Percentiles rank a stretch among this genome's conserved stretches.
phyloP scores from a whole-genome alignment of 441 rosid species.

The Populus trichocarpa region DNA sequence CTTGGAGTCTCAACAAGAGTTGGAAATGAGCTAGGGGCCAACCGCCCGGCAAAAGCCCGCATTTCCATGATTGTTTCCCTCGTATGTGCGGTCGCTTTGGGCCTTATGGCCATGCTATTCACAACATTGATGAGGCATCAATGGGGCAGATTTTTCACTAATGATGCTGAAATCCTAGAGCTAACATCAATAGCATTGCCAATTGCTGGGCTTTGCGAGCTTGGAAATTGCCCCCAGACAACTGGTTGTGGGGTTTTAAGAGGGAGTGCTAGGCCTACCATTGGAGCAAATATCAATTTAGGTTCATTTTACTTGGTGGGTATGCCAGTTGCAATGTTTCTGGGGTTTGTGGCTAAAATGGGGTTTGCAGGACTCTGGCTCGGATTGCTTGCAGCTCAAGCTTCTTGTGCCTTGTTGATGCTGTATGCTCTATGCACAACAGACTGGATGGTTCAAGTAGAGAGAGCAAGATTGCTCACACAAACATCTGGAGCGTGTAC shows the following conservation, averaged over 20 bases:
- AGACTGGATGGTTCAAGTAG: conserved; percentile 68
- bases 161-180: conserved; percentile 60
- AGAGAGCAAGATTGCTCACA: conserved; percentile 67
- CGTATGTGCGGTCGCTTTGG: conserved; percentile 48
- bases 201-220: conserved; percentile 86
- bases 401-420: conserved; percentile 81
- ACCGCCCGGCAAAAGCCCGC: conserved; percentile 76
- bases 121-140: conserved; percentile 64
- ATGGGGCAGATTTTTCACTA: conserved; percentile 86
- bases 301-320: conserved; percentile 95
- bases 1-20: conserved; percentile 90
- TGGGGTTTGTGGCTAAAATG: conserved; percentile 60
- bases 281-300: conserved; percentile 89
- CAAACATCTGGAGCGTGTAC: conserved; percentile 18
- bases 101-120: conserved; percentile 69
- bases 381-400: conserved; percentile 94
- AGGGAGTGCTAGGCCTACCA: conserved; percentile 88
- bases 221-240: conserved; percentile 96
- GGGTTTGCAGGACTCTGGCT: conserved; percentile 90
- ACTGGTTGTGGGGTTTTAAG: conserved; percentile 89
- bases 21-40: conserved; percentile 92
- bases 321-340: conserved; percentile 75
- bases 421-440: conserved; percentile 57
- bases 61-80: conserved; percentile 72
- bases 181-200: conserved; percentile 85